Conservation (phyloP, 192 early-diverging fungal genomes). For the Paraglomus brasilianum region DNA sequence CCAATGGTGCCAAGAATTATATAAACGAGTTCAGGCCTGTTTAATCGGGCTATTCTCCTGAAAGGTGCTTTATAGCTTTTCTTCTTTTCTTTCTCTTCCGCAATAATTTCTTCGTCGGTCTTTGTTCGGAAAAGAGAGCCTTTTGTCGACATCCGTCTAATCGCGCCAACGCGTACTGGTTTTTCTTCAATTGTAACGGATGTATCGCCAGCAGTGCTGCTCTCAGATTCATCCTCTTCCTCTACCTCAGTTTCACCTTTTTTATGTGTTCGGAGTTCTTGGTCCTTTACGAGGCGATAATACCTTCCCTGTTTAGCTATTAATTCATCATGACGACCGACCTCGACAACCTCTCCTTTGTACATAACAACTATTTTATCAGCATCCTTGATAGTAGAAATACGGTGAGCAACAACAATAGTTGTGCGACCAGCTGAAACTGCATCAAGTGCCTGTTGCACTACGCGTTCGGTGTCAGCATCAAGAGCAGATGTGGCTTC, state of each 20-base stretch:
- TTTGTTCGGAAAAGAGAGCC: conserved; percentile 23
- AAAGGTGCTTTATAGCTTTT: conserved; percentile 37
- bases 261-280: conserved; percentile 56
- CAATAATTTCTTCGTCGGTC: conserved; percentile 26
- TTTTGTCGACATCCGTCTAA: conserved; percentile 31
- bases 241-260: conserved; percentile 35
- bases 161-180: conserved; percentile 23
- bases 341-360: conserved; percentile 66
- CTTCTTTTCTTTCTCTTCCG: conserved; percentile 33
- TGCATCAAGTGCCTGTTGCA: conserved; percentile 81
- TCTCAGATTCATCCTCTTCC: not conserved
- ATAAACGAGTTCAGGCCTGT: conserved; percentile 9
- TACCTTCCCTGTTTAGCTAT: conserved; percentile 62
- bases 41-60: conserved; percentile 29
- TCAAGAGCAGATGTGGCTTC: conserved; percentile 89
- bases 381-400: conserved; percentile 85
- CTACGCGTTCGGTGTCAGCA: conserved; percentile 71
- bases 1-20: conserved; percentile 52
- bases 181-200: conserved; percentile 33
- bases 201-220: not conserved
- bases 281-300: conserved; percentile 64
- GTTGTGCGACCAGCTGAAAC: conserved; percentile 78
- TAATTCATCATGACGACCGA: conserved; percentile 79
- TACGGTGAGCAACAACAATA: conserved; percentile 87
- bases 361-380: conserved; percentile 88